Evolutionary conservation across 495 filamentous ascomycete genomes (phyloP), one percentile per base, ranked within the genome.

Genomic region (Hypoxylon perforatum): DNA sequence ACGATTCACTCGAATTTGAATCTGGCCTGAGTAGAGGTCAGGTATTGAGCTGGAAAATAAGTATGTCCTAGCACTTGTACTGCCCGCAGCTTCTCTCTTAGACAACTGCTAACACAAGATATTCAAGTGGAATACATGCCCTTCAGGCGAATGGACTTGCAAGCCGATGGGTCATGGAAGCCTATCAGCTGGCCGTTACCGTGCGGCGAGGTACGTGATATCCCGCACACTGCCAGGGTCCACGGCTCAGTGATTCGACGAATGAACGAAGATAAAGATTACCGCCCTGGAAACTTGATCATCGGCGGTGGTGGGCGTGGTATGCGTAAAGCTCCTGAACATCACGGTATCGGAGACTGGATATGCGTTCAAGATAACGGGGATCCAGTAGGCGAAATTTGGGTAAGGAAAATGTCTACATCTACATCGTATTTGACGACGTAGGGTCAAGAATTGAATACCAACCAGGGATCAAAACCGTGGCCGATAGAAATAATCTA

Each of bases 261-360:
- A 1, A 91, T 95, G 90, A 72, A 88, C 44, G 76, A 81, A 6
- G 80, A 93, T 63, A 69, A 78, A 0, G 77, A 70, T 0, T 96
- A 95, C 67, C 82, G 92, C 0, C 92, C 92, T 0, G 92, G 92
- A 0, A 96, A 96, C 67, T 73, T 95, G 51, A 90, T 96, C 44
- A 73, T 92, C 10, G 92, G 92, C 12, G 92, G 92, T 1, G 92
- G 92, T 10, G 92, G 92, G 0, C 79, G 91, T 18, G 92, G 91
- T 0, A 63, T 75, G 15, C 70, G 84, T 19, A 68, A 63, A 14
- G 92, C 92, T 0, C 88, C 91, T 0, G 74, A 80, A 14, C 72
- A 86, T 36, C 69, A 81, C 47, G 90, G 90, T 0, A 93, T 86
- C 47, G 92, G 92, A 0, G 81, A 93, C 12, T 96, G 92, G 92